phyloP scores from a whole-genome alignment of 2,329 filamentous ascomycete genomes.

The Keithomyces neogunnii region DNA sequence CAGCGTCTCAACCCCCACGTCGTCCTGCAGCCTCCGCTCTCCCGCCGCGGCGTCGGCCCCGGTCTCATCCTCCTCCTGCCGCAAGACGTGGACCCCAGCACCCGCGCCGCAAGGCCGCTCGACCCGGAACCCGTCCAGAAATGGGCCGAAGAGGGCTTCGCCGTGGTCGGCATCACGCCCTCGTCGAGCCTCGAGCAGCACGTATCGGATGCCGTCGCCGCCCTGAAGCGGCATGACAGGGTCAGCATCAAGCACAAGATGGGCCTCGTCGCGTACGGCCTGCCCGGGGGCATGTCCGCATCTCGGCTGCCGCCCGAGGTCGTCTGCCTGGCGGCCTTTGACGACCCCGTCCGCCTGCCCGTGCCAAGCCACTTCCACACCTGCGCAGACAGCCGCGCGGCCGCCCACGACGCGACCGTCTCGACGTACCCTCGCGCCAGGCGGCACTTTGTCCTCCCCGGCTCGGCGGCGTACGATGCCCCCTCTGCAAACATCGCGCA shows the following conservation, averaged over 20 bases:
- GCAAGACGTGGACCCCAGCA: not conserved
- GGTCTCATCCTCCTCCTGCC: conserved; percentile 17
- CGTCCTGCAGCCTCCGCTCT: conserved; percentile 18
- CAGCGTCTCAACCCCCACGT: not conserved
- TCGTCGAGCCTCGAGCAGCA: not conserved
- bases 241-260: conserved; percentile 11
- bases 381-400: not conserved
- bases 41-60: conserved; percentile 23
- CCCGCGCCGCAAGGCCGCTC: conserved; percentile 1
- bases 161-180: conserved; percentile 15
- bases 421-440: conserved; percentile 18
- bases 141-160: conserved; percentile 29
- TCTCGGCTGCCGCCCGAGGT: not conserved
- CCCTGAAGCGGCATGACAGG: not conserved
- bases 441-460: conserved; percentile 37
- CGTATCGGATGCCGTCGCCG: not conserved
- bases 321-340: not conserved
- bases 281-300: too few relatives aligned
- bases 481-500: conserved; percentile 51
- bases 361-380: not conserved
- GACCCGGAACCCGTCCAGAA: conserved; percentile 21
- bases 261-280: not conserved
- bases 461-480: conserved; percentile 39
- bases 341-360: not conserved
- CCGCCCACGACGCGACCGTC: not conserved